phyloP scores from a whole-genome alignment of 352 stramenopile genomes.

The Elongisporangium senticosum region DNA sequence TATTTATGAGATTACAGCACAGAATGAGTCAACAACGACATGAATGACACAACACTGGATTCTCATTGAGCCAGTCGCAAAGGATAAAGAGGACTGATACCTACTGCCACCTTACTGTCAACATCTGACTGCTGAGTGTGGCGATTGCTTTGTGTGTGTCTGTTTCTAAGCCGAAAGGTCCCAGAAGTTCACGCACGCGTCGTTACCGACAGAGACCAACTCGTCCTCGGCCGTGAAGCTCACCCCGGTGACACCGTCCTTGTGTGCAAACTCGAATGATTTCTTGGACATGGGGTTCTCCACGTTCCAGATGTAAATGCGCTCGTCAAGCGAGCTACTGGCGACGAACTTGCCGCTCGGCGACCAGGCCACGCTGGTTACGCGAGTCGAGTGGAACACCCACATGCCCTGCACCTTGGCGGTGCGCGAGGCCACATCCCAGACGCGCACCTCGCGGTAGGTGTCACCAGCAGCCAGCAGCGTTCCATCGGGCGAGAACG shows the following conservation, averaged over 20 bases:
- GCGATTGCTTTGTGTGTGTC: no score
- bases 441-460: slow-evolving; percentile 89
- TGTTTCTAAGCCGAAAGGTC: slow-evolving; percentile 28
- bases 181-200: slow-evolving; percentile 79
- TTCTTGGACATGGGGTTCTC: slow-evolving; percentile 61
- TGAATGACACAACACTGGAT: no score
- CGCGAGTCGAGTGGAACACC: slow-evolving; percentile 95
- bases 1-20: no score
- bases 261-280: slow-evolving; percentile 75
- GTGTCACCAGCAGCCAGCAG: slow-evolving; percentile 83
- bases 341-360: slow-evolving; percentile 88
- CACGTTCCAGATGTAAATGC: slow-evolving; percentile 96
- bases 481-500: slow-evolving; percentile 83
- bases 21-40: no score
- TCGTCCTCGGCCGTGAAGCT: slow-evolving; percentile 68
- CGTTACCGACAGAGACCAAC: slow-evolving; percentile 76
- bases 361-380: slow-evolving; percentile 93
- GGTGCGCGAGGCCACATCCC: slow-evolving; percentile 71
- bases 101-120: no score
- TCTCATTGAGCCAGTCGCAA: no score
- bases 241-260: slow-evolving; percentile 73
- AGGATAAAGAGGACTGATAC: no score
- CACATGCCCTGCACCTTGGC: slow-evolving; percentile 90
- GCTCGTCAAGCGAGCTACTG: slow-evolving; percentile 92
- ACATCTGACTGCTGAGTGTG: no score